phyloP scores from a whole-genome alignment of 108 stramenopile genomes.

The Craspedostauros australis region DNA sequence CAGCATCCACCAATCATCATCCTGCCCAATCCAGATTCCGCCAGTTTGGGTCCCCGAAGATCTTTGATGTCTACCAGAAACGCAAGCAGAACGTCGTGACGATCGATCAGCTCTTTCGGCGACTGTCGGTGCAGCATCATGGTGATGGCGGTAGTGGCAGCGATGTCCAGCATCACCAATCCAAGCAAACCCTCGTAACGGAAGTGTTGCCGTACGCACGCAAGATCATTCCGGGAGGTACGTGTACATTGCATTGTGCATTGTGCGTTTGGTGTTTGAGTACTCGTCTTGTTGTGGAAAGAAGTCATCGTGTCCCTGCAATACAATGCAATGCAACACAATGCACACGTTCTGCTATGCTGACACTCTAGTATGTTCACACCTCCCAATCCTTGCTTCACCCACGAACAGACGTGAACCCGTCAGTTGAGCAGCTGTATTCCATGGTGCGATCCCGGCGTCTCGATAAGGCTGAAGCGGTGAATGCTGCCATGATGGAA shows the following conservation, averaged over 20 bases:
- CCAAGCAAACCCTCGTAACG: constrained; percentile 48
- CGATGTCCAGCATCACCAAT: constrained; percentile 22
- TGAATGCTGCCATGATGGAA: not conserved
- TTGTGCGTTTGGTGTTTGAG: not conserved
- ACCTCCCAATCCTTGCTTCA: constrained; percentile 10
- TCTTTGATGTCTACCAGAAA: constrained; percentile 63
- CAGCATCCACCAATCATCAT: constrained; percentile 54
- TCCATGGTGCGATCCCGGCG: constrained; percentile 19
- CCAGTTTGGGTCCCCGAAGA: constrained; percentile 62
- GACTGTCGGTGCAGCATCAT: constrained; percentile 19
- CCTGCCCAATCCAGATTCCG: constrained; percentile 70
- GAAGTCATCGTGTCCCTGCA: too few relatives aligned
- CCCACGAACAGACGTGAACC: constrained; percentile 34
- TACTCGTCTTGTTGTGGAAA: too few relatives aligned
- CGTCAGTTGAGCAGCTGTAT: constrained; percentile 44
- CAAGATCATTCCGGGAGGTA: constrained; percentile 42
- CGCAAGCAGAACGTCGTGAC: constrained; percentile 46
- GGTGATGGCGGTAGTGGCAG: too few relatives aligned
- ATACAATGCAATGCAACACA: too few relatives aligned
- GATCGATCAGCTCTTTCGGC: constrained; percentile 41
- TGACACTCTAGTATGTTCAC: not conserved
- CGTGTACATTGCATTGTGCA: constrained; percentile 1
- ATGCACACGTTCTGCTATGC: not conserved
- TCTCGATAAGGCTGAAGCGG: not conserved
- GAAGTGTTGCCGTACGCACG: constrained; percentile 54